A percentile compares a stretch with the other conserved stretches of the same genome.
Conservation (phyloP, 2,329 filamentous ascomycete genomes). For the Ophiosphaerella korrae region DNA sequence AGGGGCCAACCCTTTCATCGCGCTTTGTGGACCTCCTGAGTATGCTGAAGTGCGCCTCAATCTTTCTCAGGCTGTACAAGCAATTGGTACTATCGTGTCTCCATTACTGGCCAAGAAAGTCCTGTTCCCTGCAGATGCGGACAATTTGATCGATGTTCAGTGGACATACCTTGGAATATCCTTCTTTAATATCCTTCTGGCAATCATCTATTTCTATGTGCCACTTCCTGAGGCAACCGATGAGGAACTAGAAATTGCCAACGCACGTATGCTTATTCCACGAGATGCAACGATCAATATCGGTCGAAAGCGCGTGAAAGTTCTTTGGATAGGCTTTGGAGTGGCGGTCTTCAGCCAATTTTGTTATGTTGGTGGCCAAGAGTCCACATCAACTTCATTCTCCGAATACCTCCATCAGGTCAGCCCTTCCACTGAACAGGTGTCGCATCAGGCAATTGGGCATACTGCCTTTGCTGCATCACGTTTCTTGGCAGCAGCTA, state of each 20-base stretch:
- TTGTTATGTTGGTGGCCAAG: conserved; percentile 66
- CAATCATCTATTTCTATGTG: conserved; percentile 65
- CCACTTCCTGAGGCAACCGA: conserved; percentile 67
- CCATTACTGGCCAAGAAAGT: conserved; percentile 65
- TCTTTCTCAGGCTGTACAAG: conserved; percentile 66
- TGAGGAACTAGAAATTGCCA: conserved; percentile 62
- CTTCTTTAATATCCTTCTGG: conserved; percentile 63
- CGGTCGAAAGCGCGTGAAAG: conserved; percentile 50
- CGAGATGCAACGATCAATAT: conserved; percentile 49
- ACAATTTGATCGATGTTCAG: conserved; percentile 64
- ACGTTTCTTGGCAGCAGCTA: conserved; percentile 61
- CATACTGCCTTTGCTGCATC: conserved; percentile 64
- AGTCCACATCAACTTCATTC: conserved; percentile 59
- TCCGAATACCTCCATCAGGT: conserved; percentile 50
- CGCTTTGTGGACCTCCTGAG: conserved; percentile 64
- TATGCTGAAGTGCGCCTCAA: conserved; percentile 66
- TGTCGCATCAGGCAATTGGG: conserved; percentile 58
- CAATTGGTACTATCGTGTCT: conserved; percentile 63
- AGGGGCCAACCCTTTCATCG: conserved; percentile 66
- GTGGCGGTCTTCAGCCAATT: conserved; percentile 62
- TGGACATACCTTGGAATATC: conserved; percentile 69
- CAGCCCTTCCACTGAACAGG: conserved; percentile 43
- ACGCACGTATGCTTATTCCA: conserved; percentile 49
- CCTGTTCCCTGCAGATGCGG: conserved; percentile 58
- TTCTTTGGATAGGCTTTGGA: conserved; percentile 62